Base-by-base conservation (phyloP, 108 stramenopile species). In the Nitzschia sp. region DNA sequence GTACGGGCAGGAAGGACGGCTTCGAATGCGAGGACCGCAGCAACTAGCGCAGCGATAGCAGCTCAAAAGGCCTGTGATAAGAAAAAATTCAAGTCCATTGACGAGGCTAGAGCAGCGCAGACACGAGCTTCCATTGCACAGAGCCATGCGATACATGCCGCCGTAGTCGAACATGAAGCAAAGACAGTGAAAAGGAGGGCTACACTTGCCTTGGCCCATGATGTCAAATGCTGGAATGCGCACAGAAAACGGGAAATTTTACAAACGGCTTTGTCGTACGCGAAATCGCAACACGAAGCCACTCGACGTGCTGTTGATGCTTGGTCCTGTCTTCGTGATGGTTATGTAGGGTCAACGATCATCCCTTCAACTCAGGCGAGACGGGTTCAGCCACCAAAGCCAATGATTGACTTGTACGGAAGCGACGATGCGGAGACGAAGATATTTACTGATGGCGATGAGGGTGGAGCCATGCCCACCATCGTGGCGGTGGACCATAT, bases 161-260 rank as follows among this genome's bases (percentile, higher is more conserved):
- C 93, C 15, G 93, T 94, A 8, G 85, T 94, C 21, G 93, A 91
- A 49, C 87, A 94, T 70, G 93, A 94, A 78, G 87, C 93, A 24
- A 82, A 81, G 35, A 72, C 87, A 19, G 90, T 84, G 27, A 91
- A 90, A 66, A 71, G 87, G 19, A 64, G 84, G 28, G 85, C 89
- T n/a, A 82, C 90, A 17, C 64, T 94, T 18, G 85, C 90, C 6
- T 69, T 94, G 46, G 90, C 93, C 8, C 85, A 94, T 59, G 93
- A 94, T 72, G 90, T 94, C 26, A 88, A 85, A 66, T 83, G 78
- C 64, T 94, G 93, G 93, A 94, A 94, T 78, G 78, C 82, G 8
- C 90, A 91, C 64, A 73, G 93, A 25, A 94, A 91, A 64, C 76
- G 84, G 25, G 90, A 90, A 54, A 57, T 94, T 48, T 82, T 91